These are phyloP conservation scores for Aspergillus sp. DNA, from an alignment of 2,329 filamentous ascomycete species.

Conservation along the genomic window DNA sequence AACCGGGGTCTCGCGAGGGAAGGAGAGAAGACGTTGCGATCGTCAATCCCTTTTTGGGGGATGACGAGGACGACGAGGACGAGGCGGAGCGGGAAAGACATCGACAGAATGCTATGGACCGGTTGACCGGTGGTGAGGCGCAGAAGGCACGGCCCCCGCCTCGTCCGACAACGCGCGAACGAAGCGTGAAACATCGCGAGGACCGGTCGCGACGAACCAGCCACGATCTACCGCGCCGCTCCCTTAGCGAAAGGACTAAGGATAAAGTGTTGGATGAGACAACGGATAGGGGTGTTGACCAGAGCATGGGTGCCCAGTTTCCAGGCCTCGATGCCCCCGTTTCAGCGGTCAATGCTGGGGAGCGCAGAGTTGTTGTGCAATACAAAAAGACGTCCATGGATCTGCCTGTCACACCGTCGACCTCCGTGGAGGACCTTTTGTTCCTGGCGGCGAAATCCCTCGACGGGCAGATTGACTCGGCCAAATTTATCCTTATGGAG, in stretches of 20 bases:
- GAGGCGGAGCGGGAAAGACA: conserved; percentile 19
- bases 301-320: conserved; percentile 25
- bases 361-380: conserved; percentile 71
- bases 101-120: conserved; percentile 33
- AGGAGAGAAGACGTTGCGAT: neutral
- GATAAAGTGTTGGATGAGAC: conserved; percentile 10
- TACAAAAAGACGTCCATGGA: conserved; percentile 68
- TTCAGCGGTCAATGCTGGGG: conserved; percentile 76
- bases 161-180: conserved; percentile 12
- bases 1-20: conserved; percentile 1
- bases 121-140: conserved; percentile 30
- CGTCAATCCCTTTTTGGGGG: conserved; percentile 3
- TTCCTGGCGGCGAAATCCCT: conserved; percentile 64
- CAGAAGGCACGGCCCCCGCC: conserved; percentile 3
- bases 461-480: conserved; percentile 62
- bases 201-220: neutral
- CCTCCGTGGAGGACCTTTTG: conserved; percentile 72
- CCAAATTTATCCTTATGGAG: conserved; percentile 72
- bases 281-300: conserved; percentile 10
- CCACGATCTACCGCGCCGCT: conserved; percentile 19
- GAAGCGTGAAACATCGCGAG: conserved; percentile 9
- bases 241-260: conserved; percentile 31
- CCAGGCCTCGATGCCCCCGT: conserved; percentile 71
- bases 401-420: conserved; percentile 72
- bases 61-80: conserved; percentile 12